A percentile compares a stretch with the other conserved stretches of the same genome.
Evolutionary conservation across 2,329 filamentous ascomycete species (phyloP).

Genomic region (Cercospora zeae-maydis): DNA sequence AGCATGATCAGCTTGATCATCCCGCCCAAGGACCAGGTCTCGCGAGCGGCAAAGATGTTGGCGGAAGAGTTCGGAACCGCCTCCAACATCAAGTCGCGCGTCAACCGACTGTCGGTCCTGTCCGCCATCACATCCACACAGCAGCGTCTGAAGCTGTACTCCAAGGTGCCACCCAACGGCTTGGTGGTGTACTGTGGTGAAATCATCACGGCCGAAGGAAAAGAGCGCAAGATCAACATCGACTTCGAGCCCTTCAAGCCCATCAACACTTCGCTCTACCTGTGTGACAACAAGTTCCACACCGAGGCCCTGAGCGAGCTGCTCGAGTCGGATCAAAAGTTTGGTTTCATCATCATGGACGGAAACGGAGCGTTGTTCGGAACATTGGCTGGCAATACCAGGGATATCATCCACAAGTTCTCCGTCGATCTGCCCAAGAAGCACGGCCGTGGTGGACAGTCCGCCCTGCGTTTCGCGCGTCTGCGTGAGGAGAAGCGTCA

Average conservation of each 20-base stretch:
- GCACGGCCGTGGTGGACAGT: slow-evolving; percentile 99
- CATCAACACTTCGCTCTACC: slow-evolving; percentile 98
- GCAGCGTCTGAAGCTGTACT: slow-evolving; percentile 98
- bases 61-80: slow-evolving; percentile 88
- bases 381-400: slow-evolving; percentile 93
- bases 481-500: slow-evolving; percentile 98
- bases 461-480: slow-evolving; percentile 97
- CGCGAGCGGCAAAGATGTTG: slow-evolving; percentile 97
- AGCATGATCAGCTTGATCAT: slow-evolving; percentile 99
- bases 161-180: slow-evolving; percentile 96
- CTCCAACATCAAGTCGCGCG: slow-evolving; percentile 98
- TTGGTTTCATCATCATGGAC: slow-evolving; percentile 99
- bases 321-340: slow-evolving; percentile 97
- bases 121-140: slow-evolving; percentile 99
- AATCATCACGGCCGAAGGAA: slow-evolving; percentile 98
- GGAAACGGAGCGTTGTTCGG: slow-evolving; percentile 97
- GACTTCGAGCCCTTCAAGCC: slow-evolving; percentile 99
- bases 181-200: slow-evolving; percentile 99
- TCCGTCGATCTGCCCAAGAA: slow-evolving; percentile 99
- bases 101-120: slow-evolving; percentile 96
- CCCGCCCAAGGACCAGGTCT: slow-evolving; percentile 97
- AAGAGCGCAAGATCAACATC: slow-evolving; percentile 99
- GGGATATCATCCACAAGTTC: slow-evolving; percentile 97
- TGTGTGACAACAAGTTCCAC: slow-evolving; percentile 99
- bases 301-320: slow-evolving; percentile 95